Evolutionary conservation across 768 basidiomycete species (phyloP), one percentile per base, ranked within the genome.

Genomic region (Crepidotus variabilis): DNA sequence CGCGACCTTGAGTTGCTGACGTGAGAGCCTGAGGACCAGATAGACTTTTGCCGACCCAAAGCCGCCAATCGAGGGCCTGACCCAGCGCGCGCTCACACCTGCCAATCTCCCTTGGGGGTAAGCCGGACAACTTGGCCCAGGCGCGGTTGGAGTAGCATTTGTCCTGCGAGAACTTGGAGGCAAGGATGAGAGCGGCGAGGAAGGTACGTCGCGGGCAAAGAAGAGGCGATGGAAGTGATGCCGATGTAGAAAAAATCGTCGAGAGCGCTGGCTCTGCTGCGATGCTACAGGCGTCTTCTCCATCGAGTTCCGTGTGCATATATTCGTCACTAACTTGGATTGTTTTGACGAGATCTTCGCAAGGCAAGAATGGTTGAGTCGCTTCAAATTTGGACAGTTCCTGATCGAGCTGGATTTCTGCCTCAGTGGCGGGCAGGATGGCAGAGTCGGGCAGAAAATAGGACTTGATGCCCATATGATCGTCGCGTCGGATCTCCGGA

Each of bases 101-200:
- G 36, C 91, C 86, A 51, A 98, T 90, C 75, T 98, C 94, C 43
- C 85, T 75, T 4, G 92, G 85, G 0, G 87, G 84, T 2, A 98
- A 79, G 16, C 94, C 93, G n/a, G 90, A 90, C 6, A 98, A 80
- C 65, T 94, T 94, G 1, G 91, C 90, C 95, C 95, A 97, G 16
- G 94, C 94, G 23, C 86, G 84, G 68, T 97, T 96, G 13, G 92
- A 94, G 64, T 95, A 97, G 45, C 90, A 92, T 51, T 91, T 87
- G 65, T 98, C 94, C 73, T 95, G 93, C 59, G 90, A 85, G 67
- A 95, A 95, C 64, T 98, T 98, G 14, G 90, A 88, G 0, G 94
- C 95, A 51, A 93, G 78, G 55, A 98, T 92, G 43, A 98, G 75
- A 0, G 91, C 85, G 0, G 92, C 92, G 8, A 97, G 78, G 71